Base-by-base conservation (phyloP, 2,329 filamentous ascomycete species). In the Ceratocystis variospora region DNA sequence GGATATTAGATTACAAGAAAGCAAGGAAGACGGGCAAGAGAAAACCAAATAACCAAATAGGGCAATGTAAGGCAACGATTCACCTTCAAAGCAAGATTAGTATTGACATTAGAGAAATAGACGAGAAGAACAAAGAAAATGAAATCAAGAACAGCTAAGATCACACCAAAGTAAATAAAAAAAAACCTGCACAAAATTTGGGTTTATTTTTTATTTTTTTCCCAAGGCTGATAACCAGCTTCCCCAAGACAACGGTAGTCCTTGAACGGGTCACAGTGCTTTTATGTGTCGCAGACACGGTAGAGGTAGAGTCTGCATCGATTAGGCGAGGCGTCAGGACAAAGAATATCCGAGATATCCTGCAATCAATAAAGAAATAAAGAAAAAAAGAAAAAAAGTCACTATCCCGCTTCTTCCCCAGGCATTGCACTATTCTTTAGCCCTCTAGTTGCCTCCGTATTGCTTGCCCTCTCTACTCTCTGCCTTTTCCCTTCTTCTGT, bases 221-320 rank as follows among this genome's bases (percentile, higher is more conserved):
- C 15, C 48, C 61, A 63, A 63, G 61, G 61, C 61, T 63, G 61
- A 63, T 17, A 45, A 4, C 22, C 17, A 57, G 53, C 45, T n/a
- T 50, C 44, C 28, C 37, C 37, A 41, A 63, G 61, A 28, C 61
- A 63, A 63, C 61, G 31, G 22, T 46, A 22, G 37, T 15, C 37
- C 2, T 41, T 12, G 3, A 10, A 19, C 6, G 5, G 6, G 22
- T n/a, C 7, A 48, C 28, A 33, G 53, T 57, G 53, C 10, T 15
- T 25, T 5, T 31, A 12, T 31, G 7, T 28, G 53, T 57, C 53
- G 53, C 53, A 57, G 10, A 28, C 44, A 63, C 61, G 48, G 61
- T 63, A 3, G 1, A 1, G 48, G 61, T 63, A 3, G 1, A 1
- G 17, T 17, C 37, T 5, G 37, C 37, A 5, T 10, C 10, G 10